Base-by-base conservation (phyloP, 805 yeast species). In the Barnettozyma sucrosica region DNA sequence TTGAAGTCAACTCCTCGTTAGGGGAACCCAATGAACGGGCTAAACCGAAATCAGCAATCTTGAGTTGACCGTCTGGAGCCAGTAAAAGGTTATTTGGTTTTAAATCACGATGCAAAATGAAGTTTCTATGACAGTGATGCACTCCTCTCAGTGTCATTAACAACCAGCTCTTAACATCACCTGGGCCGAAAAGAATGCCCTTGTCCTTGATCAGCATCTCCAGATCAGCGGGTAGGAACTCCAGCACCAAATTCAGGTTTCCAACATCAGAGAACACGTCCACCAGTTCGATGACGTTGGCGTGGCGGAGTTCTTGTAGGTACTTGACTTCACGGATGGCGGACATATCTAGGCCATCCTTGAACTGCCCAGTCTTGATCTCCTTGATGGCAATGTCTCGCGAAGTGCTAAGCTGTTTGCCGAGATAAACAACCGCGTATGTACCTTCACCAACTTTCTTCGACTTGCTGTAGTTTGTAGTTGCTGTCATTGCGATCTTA, bases 381-480 rank as follows among this genome's bases (percentile, higher is more conserved):
- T 89, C 97, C 62, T 93, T 93, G 51, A 95, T 83, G 54, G 99
- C 99, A 30, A 93, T 83, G 44, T 74, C 72, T 46, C 90, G 66
- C 6, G 64, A 67, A 25, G 79, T 75, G 43, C 67, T 71, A 11
- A 71, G 55, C 61, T 85, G 85, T 36, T 74, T 79, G 2, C 98
- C 98, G 14, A 90, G 72, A 59, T 83, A 89, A 6, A 93, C 99
- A 47, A 90, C 95, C 41, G 99, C 99, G 70, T 92, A 93, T 0
- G 99, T 93, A 67, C 99, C 99, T 68, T 93, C 99, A 62, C 99
- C 99, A 25, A 93, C 97, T 62, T 89, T 90, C 55, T 78, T 81
- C 48, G 89, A 30, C 23, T 47, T 47, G 18, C 34, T 38, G 30
- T 47, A 47, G 34, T 43, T 39, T 9, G 18, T 33, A 9, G 28